Evolutionary conservation across 352 stramenopile species (phyloP).

Genomic region (Peronospora tabacina): DNA sequence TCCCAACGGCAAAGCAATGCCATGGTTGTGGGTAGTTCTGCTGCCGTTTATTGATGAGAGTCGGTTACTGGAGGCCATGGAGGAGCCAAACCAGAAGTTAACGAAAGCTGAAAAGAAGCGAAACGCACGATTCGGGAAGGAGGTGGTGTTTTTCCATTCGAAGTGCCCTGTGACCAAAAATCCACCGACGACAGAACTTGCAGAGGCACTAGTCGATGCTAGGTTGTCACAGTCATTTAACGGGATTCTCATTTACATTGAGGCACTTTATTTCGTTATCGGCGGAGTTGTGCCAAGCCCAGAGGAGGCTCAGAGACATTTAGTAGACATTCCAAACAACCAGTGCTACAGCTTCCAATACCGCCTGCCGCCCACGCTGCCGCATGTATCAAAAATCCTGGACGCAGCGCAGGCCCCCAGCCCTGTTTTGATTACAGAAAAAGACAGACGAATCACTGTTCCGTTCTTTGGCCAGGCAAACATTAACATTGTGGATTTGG

Average conservation of each 20-base stretch:
- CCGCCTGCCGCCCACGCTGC: slow-evolving; percentile 38
- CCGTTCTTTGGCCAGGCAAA: slow-evolving; percentile 78
- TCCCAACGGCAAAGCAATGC: slow-evolving; percentile 98
- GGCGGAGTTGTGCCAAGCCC: slow-evolving; percentile 66
- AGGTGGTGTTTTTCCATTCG: slow-evolving; percentile 79
- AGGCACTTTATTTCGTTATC: slow-evolving; percentile 69
- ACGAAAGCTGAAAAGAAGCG: slow-evolving; percentile 73
- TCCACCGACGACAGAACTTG: slow-evolving; percentile 34
- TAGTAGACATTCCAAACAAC: slow-evolving; percentile 81
- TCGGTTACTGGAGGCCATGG: slow-evolving; percentile 88
- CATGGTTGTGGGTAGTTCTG: slow-evolving; percentile 98
- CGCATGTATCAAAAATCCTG: slow-evolving; percentile 53
- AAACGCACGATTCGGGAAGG: slow-evolving; percentile 75
- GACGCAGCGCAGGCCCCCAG: slow-evolving; percentile 37
- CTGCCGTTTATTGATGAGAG: slow-evolving; percentile 98
- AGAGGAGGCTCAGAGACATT: slow-evolving; percentile 57
- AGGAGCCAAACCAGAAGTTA: slow-evolving; percentile 50
- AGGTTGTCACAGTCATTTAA: slow-evolving; percentile 55
- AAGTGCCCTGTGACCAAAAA: slow-evolving; percentile 45
- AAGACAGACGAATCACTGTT: slow-evolving; percentile 63
- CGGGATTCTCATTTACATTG: slow-evolving; percentile 64
- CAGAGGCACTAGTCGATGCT: slow-evolving; percentile 39
- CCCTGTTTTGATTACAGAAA: slow-evolving; percentile 42
- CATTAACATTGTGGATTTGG: slow-evolving; percentile 82
- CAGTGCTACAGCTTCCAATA: slow-evolving; percentile 84